Evolutionary conservation across 768 basidiomycete species (phyloP).

Genomic region (Mycena sanguinolenta): DNA sequence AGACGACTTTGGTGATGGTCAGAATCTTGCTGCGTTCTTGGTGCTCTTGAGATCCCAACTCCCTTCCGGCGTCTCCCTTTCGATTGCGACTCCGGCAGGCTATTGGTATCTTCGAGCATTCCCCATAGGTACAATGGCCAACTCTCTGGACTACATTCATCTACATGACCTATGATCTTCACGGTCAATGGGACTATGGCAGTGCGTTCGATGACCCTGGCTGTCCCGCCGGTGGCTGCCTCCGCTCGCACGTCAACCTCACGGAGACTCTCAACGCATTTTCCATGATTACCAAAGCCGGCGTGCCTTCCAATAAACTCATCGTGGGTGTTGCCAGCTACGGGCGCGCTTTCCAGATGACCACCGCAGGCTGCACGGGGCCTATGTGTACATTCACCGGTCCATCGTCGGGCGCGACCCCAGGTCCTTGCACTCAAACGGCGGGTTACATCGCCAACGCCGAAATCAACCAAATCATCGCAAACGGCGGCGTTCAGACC

Average conservation of each 20-base stretch:
- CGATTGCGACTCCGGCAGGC: constrained; percentile 1
- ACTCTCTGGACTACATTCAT: constrained; percentile 17
- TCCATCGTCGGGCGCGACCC: constrained; percentile 9
- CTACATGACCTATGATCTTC: constrained; percentile 24
- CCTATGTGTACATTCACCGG: constrained; percentile 18
- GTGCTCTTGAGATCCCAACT: neutral
- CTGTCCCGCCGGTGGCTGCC: constrained; percentile 11
- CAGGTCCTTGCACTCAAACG: constrained; percentile 7
- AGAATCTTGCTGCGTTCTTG: constrained; percentile 9
- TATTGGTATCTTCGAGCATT: constrained; percentile 19
- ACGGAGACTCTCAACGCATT: constrained; percentile 16
- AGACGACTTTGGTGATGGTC: neutral
- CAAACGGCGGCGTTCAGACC: neutral
- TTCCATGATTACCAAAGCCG: no score
- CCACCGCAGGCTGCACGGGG: constrained; percentile 9
- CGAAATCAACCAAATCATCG: constrained; percentile 17
- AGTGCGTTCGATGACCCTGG: constrained; percentile 3
- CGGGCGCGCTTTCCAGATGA: constrained; percentile 10
- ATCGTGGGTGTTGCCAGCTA: constrained; percentile 15
- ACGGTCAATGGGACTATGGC: constrained; percentile 15
- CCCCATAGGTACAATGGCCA: constrained; percentile 10
- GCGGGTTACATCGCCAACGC: no score
- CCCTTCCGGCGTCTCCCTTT: neutral
- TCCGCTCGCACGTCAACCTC: constrained; percentile 22
- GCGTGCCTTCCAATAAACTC: constrained; percentile 14